Evolutionary conservation across 2,329 filamentous ascomycete genomes (phyloP), one percentile per base, ranked within the genome.

Genomic region (Didymella keratinophila): DNA sequence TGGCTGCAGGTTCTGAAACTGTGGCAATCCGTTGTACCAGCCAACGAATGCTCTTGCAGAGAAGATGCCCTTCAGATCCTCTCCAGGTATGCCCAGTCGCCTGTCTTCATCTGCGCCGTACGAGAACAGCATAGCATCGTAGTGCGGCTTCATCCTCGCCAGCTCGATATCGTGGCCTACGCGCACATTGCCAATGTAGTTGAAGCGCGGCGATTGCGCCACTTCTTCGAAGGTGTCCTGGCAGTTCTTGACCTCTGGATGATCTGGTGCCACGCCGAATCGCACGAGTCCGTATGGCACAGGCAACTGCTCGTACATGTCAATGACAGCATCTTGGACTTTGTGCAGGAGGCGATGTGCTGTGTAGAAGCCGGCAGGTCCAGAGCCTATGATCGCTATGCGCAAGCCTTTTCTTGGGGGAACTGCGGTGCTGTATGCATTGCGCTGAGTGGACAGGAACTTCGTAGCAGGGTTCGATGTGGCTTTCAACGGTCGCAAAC

Each of bases 201-300:
- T 92, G 78, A 98, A 98, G 52, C 89, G 86, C 1, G 90, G 86
- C 2, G 90, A 93, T 30, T 85, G 82, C 1, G 94, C 95, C 37
- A 98, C 90, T 73, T 97, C 90, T 63, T 90, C 87, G 69, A 99
- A 97, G 69, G 92, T 97, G 14, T 95, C 92, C 80, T 96, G 89
- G 75, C 94, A 98, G 74, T 97, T 98, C 92, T 99, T 99, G 66
- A 99, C 95, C 80, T 99, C 94, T 0, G 95, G 94, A 78, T 99
- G 95, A 75, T 99, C 95, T 5, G 95, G 95, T n/a, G 95, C 96
- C 58, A 99, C 95, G 9, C 95, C 95, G 72, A 95, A 97, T 54
- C 95, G 85, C 48, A 96, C 93, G 54, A 99, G 84, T 1, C 95
- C 95, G 73, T 92, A 99, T 0, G 95, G 95, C 4, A 96, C 93